Evolutionary conservation across 2,329 filamentous ascomycete genomes (phyloP).

Genomic region (Paecilomyces sp.): DNA sequence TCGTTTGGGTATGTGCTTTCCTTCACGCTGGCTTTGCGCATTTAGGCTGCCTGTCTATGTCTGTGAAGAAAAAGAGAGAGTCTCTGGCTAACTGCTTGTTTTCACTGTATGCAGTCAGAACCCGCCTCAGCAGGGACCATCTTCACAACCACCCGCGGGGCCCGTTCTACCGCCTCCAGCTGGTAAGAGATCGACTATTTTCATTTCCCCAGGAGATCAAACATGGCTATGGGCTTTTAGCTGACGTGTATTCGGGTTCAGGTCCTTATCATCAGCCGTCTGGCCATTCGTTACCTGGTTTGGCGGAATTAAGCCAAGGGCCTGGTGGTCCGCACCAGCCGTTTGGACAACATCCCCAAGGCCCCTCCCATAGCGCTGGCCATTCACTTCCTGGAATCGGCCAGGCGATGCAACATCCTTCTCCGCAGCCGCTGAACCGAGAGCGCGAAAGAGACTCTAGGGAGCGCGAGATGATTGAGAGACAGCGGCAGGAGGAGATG

Average conservation of each 20-base stretch:
- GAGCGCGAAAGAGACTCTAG: slow-evolving; percentile 45
- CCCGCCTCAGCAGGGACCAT: slow-evolving; percentile 30
- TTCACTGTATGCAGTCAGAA: slow-evolving; percentile 24
- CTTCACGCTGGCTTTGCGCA: background rate
- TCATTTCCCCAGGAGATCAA: background rate
- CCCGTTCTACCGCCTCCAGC: slow-evolving; percentile 33
- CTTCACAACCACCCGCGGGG: slow-evolving; percentile 28
- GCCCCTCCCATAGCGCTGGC: slow-evolving; percentile 25
- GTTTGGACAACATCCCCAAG: slow-evolving; percentile 35
- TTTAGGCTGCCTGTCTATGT: background rate
- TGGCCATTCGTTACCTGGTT: slow-evolving; percentile 38
- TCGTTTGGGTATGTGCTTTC: slow-evolving; percentile 34
- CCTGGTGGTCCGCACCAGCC: slow-evolving; percentile 34
- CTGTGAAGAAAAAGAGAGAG: background rate
- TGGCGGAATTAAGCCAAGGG: slow-evolving; percentile 40
- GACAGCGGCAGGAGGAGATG: slow-evolving; percentile 50
- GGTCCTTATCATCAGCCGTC: slow-evolving; percentile 38
- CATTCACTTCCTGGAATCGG: slow-evolving; percentile 35
- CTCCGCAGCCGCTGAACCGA: slow-evolving; percentile 34
- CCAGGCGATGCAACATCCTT: slow-evolving; percentile 36
- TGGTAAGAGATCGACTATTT: slow-evolving; percentile 21
- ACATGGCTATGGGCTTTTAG: slow-evolving; percentile 8
- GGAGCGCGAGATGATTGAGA: slow-evolving; percentile 46
- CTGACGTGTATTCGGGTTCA: slow-evolving; percentile 9
- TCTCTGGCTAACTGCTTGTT: slow-evolving; percentile 5